A percentile compares a stretch with the other conserved stretches of the same genome.
Conservation (phyloP, 2,329 filamentous ascomycete species). For the Exophiala viscosa region DNA sequence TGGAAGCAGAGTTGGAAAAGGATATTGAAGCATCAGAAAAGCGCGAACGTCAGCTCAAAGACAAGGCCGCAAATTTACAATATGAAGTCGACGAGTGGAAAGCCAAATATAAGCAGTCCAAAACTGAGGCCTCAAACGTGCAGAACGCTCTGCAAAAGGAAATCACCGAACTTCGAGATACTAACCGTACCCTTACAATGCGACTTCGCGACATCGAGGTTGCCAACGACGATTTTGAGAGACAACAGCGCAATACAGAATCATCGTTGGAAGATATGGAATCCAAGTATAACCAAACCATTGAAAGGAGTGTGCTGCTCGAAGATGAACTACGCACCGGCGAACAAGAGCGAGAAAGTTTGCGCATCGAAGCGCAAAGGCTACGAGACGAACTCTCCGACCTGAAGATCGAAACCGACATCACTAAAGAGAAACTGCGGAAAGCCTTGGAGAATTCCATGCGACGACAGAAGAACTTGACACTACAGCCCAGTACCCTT, state of each 20-base stretch:
- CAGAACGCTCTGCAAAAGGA: conserved; percentile 91
- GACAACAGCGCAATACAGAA: conserved; percentile 90
- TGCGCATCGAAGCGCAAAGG: conserved; percentile 87
- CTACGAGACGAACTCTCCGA: conserved; percentile 88
- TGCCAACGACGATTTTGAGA: conserved; percentile 96
- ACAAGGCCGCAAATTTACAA: conserved; percentile 77
- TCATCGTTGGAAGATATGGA: conserved; percentile 96
- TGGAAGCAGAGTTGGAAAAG: conserved; percentile 91
- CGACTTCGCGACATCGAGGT: conserved; percentile 93
- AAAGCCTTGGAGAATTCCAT: conserved; percentile 57
- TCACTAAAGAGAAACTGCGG: conserved; percentile 88
- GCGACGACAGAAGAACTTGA: conserved; percentile 50
- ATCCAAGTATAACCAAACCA: conserved; percentile 91
- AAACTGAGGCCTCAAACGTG: conserved; percentile 76
- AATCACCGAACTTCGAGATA: conserved; percentile 83
- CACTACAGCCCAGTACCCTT: conserved; percentile 42
- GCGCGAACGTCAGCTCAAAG: conserved; percentile 76
- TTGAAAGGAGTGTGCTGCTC: conserved; percentile 86
- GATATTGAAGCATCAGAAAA: conserved; percentile 95
- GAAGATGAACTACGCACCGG: conserved; percentile 90
- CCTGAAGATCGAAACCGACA: conserved; percentile 89
- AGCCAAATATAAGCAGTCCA: conserved; percentile 94
- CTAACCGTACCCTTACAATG: conserved; percentile 75
- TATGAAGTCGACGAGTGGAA: conserved; percentile 99
- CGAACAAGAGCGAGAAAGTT: conserved; percentile 82